Evolutionary conservation across 2,329 filamentous ascomycete genomes (phyloP).

Genomic region (Mycosphaerella sp.): DNA sequence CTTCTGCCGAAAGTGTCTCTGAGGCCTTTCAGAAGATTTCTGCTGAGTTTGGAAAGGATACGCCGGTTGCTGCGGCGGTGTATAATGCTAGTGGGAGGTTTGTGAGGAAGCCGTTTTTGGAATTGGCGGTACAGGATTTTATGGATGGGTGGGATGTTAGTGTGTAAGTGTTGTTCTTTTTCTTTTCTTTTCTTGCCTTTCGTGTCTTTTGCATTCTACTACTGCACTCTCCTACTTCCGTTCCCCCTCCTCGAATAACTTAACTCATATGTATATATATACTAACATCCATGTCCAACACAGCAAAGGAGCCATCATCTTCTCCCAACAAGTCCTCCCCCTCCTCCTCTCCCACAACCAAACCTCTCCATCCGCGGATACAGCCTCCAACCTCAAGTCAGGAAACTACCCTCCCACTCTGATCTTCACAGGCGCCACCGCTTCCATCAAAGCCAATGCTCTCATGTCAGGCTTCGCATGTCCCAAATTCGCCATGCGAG

Average conservation of each 20-base stretch:
- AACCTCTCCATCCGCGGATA: constrained; percentile 14
- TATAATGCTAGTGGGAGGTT: constrained; percentile 63
- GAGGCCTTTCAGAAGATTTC: constrained; percentile 59
- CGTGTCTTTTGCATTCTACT: too few species aligned
- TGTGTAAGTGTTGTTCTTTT: constrained; percentile 36
- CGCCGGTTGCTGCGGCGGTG: constrained; percentile 45
- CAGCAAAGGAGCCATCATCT: constrained; percentile 66
- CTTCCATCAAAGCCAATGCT: constrained; percentile 66
- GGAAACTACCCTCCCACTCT: constrained; percentile 65
- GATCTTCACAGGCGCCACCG: constrained; percentile 83
- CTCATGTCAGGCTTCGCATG: constrained; percentile 65
- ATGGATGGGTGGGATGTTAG: constrained; percentile 45
- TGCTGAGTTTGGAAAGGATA: constrained; percentile 49
- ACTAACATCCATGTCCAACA: background rate
- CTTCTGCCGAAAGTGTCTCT: constrained; percentile 50
- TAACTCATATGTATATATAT: background rate
- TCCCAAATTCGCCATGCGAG: constrained; percentile 73
- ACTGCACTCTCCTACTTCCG: too few species aligned
- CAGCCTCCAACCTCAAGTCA: constrained; percentile 23
- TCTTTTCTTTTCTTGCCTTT: background rate
- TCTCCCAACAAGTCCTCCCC: constrained; percentile 66
- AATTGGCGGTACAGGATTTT: constrained; percentile 55
- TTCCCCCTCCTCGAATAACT: too few species aligned
- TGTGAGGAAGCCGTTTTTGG: constrained; percentile 55
- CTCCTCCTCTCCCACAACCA: constrained; percentile 58